These are phyloP conservation scores for Calonectria fujianensis DNA, from an alignment of 2,329 filamentous ascomycete genomes.

Conservation along the genomic window DNA sequence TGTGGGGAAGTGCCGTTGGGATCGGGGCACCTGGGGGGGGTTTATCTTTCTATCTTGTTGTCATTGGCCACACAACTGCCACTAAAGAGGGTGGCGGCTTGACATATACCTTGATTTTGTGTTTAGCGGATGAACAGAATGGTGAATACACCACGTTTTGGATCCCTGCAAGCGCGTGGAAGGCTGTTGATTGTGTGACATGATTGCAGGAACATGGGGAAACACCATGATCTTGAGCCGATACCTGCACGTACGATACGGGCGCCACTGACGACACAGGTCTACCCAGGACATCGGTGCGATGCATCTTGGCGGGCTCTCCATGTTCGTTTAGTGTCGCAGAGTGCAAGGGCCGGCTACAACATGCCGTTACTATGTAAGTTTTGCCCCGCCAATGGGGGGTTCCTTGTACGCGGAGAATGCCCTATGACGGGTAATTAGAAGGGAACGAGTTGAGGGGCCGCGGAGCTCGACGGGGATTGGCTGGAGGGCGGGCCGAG, in stretches of 20 bases:
- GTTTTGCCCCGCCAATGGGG: slow-evolving; percentile 40
- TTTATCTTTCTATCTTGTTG: slow-evolving; percentile 6
- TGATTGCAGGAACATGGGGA: slow-evolving; percentile 5
- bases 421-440: slow-evolving; percentile 19
- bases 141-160: slow-evolving; percentile 27
- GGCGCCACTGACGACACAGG: neutral
- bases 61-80: slow-evolving; percentile 8
- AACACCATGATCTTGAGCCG: neutral
- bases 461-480: slow-evolving; percentile 18
- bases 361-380: slow-evolving; percentile 43
- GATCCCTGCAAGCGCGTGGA: slow-evolving; percentile 19
- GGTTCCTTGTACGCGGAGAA: slow-evolving; percentile 22
- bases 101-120: slow-evolving; percentile 17
- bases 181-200: neutral
- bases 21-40: neutral
- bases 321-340: slow-evolving; percentile 31
- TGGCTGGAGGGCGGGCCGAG: slow-evolving; percentile 42
- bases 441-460: slow-evolving; percentile 23
- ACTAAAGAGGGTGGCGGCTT: neutral
- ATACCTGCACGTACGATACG: neutral
- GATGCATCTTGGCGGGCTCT: slow-evolving; percentile 31
- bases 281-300: slow-evolving; percentile 2
- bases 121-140: slow-evolving; percentile 6
- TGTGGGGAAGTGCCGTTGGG: slow-evolving; percentile 3
- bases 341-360: slow-evolving; percentile 40